phyloP scores from a whole-genome alignment of 2,329 filamentous ascomycete species.

The Cytospora piceae region DNA sequence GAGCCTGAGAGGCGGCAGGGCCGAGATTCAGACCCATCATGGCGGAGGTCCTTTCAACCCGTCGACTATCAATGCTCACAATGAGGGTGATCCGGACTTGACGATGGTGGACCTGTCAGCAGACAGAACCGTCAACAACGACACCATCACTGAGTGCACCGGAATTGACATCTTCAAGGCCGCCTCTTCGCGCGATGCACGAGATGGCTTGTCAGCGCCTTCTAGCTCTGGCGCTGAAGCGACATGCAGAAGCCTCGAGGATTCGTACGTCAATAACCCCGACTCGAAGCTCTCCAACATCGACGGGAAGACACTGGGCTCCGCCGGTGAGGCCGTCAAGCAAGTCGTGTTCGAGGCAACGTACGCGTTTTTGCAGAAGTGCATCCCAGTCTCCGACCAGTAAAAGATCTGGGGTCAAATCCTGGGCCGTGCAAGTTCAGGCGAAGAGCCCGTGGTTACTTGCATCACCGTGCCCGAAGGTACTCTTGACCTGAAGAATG shows the following conservation, averaged over 20 bases:
- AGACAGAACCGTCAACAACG: background rate
- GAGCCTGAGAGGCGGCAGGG: constrained; percentile 1
- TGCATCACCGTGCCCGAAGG: background rate
- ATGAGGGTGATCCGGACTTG: constrained; percentile 17
- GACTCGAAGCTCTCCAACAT: constrained; percentile 10
- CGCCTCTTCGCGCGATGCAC: background rate
- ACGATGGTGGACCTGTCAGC: constrained; percentile 16
- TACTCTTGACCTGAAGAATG: constrained; percentile 10
- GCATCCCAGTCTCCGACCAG: constrained; percentile 6
- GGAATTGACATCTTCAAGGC: constrained; percentile 17
- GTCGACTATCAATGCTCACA: constrained; percentile 18
- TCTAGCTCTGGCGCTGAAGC: background rate
- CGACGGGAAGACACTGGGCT: constrained; percentile 10
- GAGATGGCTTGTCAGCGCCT: background rate
- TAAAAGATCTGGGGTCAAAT: constrained; percentile 4
- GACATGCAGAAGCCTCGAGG: background rate
- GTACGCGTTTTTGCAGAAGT: constrained; percentile 15
- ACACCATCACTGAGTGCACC: background rate
- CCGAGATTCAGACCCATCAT: background rate
- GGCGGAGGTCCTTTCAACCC: constrained; percentile 4
- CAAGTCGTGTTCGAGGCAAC: constrained; percentile 24
- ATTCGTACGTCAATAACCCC: constrained; percentile 16
- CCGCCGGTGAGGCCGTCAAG: constrained; percentile 19
- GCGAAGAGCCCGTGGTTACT: background rate
- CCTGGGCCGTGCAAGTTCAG: background rate